Evolutionary conservation across 495 filamentous ascomycete species (phyloP).

Genomic region (Penicillium malachiteum): DNA sequence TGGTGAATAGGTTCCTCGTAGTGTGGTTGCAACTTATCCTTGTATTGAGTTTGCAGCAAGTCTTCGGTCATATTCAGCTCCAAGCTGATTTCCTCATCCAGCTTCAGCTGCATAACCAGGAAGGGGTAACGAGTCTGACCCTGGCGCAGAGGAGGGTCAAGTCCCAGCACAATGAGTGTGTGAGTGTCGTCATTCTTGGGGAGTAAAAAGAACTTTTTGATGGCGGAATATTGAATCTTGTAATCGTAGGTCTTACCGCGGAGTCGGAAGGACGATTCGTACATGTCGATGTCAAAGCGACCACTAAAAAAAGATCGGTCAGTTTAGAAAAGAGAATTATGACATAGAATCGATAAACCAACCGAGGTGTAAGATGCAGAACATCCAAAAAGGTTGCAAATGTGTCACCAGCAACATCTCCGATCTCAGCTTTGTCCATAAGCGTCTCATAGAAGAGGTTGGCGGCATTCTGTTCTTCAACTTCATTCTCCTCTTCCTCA

Average conservation of each 20-base stretch:
- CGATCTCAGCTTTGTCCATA: conserved; percentile 99
- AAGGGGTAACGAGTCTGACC: conserved; percentile 98
- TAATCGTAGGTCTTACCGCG: conserved; percentile 99
- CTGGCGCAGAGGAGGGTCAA: conserved; percentile 94
- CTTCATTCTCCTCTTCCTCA: conserved; percentile 67
- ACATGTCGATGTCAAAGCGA: conserved; percentile 99
- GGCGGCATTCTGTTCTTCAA: conserved; percentile 87
- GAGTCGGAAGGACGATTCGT: conserved; percentile 94
- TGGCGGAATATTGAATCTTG: conserved; percentile 95
- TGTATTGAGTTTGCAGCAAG: conserved; percentile 76
- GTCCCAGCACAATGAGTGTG: conserved; percentile 88
- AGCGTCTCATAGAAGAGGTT: conserved; percentile 95
- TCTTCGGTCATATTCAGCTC: conserved; percentile 96
- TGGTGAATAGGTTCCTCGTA: conserved; percentile 91
- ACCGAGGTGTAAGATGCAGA: conserved; percentile 95
- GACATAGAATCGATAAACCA: conserved; percentile 21
- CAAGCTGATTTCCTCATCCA: conserved; percentile 94
- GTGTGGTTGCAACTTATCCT: conserved; percentile 77
- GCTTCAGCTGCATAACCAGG: conserved; percentile 98
- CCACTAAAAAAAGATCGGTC: conserved; percentile 58
- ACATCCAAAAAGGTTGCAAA: conserved; percentile 97
- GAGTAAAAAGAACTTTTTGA: conserved; percentile 98
- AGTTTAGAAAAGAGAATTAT: conserved; percentile 25
- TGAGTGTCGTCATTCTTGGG: conserved; percentile 97
- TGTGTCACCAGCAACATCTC: conserved; percentile 94